Conservation (phyloP, 1,139 yeast genomes). For the Tardiomyces digboiensis region DNA sequence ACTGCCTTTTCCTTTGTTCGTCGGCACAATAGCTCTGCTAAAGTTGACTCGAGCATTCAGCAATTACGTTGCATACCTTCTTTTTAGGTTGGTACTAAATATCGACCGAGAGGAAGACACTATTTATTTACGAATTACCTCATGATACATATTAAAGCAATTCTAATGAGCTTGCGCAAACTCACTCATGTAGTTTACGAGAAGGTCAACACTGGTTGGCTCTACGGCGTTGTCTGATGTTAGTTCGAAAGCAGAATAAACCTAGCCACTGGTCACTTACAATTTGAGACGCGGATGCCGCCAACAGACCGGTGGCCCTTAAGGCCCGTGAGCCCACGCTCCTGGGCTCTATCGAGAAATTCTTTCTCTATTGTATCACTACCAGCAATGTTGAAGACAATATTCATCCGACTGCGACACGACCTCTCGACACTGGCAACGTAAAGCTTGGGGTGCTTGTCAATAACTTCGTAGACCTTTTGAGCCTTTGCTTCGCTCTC, state of each 20-base stretch:
- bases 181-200: neutral
- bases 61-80: too few relatives aligned
- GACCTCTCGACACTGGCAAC: conserved; percentile 52
- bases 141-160: too few relatives aligned
- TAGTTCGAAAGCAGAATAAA: neutral
- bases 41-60: too few relatives aligned
- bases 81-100: too few relatives aligned
- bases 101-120: too few relatives aligned
- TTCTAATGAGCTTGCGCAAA: neutral
- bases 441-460: conserved; percentile 53
- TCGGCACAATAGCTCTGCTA: too few relatives aligned
- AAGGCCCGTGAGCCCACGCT: conserved; percentile 54
- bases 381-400: conserved; percentile 67
- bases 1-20: too few relatives aligned
- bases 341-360: conserved; percentile 58
- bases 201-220: neutral
- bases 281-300: conserved; percentile 85
- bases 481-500: conserved; percentile 53
- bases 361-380: conserved; percentile 51
- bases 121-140: too few relatives aligned
- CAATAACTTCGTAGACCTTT: conserved; percentile 54
- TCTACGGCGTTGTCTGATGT: neutral
- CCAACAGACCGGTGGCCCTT: conserved; percentile 98
- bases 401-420: conserved; percentile 83
- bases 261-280: too few relatives aligned